These are phyloP conservation scores for Suhomyces taliae DNA, from an alignment of 1,139 yeast genomes.

Conservation along the genomic window DNA sequence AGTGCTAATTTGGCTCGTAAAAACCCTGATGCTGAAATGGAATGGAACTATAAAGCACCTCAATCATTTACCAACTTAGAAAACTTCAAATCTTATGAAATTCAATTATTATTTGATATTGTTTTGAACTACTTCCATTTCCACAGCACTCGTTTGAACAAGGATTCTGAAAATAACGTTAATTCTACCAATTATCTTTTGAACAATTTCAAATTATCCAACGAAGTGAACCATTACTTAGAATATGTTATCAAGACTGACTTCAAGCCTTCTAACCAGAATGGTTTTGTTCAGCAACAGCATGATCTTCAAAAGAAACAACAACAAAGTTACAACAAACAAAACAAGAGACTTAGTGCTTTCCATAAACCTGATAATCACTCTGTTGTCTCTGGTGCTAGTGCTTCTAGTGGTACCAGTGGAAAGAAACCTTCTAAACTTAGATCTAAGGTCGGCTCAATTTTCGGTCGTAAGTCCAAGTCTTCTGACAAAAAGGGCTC, in stretches of 20 bases:
- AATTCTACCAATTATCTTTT: constrained; percentile 64
- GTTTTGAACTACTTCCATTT: constrained; percentile 71
- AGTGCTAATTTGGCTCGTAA: constrained; percentile 21
- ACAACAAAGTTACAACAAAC: constrained; percentile 6
- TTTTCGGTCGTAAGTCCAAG: constrained; percentile 64
- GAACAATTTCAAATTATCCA: constrained; percentile 38
- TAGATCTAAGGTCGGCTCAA: constrained; percentile 81
- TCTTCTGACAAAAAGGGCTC: constrained; percentile 14
- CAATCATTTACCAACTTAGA: constrained; percentile 76
- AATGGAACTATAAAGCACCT: constrained; percentile 81
- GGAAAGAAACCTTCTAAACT: constrained; percentile 41
- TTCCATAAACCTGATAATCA: constrained; percentile 14
- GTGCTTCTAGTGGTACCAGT: constrained; percentile 1
- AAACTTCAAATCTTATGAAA: constrained; percentile 66
- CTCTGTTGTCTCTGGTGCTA: constrained; percentile 12
- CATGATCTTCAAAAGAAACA: constrained; percentile 14
- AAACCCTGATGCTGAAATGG: constrained; percentile 35
- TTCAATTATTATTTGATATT: constrained; percentile 65
- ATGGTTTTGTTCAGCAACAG: constrained; percentile 16
- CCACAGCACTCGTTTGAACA: constrained; percentile 46
- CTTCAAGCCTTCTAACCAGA: constrained; percentile 19
- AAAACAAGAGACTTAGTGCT: constrained; percentile 15
- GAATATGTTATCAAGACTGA: constrained; percentile 31
- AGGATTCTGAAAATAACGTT: constrained; percentile 57
- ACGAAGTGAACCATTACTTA: constrained; percentile 42